Conservation (phyloP, 768 basidiomycete species). For the Cyclocybe aegerita region DNA sequence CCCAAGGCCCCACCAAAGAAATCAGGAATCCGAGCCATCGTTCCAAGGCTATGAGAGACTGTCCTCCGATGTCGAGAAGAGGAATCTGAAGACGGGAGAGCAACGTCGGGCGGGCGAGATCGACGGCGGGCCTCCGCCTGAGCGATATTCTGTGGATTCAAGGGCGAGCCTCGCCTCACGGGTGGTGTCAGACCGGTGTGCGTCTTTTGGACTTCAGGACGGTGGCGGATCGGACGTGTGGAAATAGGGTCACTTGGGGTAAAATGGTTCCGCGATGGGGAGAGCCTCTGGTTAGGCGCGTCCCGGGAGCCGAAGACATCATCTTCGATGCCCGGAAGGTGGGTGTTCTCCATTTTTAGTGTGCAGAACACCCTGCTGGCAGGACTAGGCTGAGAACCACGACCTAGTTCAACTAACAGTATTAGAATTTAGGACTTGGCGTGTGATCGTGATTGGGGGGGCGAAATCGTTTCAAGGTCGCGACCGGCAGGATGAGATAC, state of each 20-base stretch:
- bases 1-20: neutral
- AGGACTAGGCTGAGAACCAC: neutral
- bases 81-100: conserved; percentile 16
- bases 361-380: neutral
- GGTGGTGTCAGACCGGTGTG: conserved; percentile 21
- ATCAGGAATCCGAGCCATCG: conserved; percentile 9
- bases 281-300: conserved; percentile 8
- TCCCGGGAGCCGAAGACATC: conserved; percentile 24
- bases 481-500: too few relatives aligned
- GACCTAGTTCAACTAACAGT: neutral
- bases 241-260: conserved; percentile 18
- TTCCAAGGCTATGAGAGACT: conserved; percentile 4
- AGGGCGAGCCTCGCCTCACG: conserved; percentile 29
- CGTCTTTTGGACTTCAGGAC: conserved; percentile 16
- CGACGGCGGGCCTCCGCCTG: conserved; percentile 24
- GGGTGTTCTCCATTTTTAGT: conserved; percentile 20
- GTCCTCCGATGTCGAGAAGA: conserved; percentile 25
- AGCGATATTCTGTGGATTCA: conserved; percentile 31
- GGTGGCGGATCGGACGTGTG: conserved; percentile 16
- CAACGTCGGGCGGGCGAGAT: conserved; percentile 24
- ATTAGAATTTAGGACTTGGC: too few relatives aligned
- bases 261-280: conserved; percentile 21
- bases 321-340: conserved; percentile 19
- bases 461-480: too few relatives aligned
- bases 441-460: too few relatives aligned